Evolutionary conservation across 345 rosid genomes (phyloP).

Genomic region (Eucalyptus cloeziana): DNA sequence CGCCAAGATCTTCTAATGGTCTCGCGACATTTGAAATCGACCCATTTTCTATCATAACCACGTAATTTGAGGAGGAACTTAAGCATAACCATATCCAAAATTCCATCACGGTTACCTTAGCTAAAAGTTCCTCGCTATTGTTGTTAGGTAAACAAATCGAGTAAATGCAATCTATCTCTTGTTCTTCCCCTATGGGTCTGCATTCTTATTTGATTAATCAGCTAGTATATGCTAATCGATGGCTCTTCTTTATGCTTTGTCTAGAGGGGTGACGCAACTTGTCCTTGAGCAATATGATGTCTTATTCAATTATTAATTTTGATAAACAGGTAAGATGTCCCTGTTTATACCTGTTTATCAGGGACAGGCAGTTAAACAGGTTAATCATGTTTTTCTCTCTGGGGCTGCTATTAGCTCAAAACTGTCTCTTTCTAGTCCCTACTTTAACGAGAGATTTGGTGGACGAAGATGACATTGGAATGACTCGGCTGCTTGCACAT

Average conservation of each 20-base stretch:
- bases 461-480: not conserved
- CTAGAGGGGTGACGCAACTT: not conserved
- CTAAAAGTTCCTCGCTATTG: not conserved
- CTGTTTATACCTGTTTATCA: not conserved
- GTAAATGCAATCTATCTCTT: not conserved
- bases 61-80: not conserved
- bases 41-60: not conserved
- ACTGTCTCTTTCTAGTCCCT: not conserved
- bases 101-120: not conserved
- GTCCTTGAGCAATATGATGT: not conserved
- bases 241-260: not conserved
- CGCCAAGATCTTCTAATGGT: constrained; percentile 53
- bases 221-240: not conserved
- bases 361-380: not conserved
- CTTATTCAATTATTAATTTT: not conserved
- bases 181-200: not conserved
- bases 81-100: not conserved
- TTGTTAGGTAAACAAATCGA: not conserved
- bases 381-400: not conserved
- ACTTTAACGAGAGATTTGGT: not conserved
- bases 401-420: not conserved
- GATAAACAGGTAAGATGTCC: not conserved
- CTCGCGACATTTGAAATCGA: not conserved
- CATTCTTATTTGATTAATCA: not conserved
- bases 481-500: not conserved